phyloP scores from a whole-genome alignment of 2,329 filamentous ascomycete genomes.

The Aspergillus terreus region DNA sequence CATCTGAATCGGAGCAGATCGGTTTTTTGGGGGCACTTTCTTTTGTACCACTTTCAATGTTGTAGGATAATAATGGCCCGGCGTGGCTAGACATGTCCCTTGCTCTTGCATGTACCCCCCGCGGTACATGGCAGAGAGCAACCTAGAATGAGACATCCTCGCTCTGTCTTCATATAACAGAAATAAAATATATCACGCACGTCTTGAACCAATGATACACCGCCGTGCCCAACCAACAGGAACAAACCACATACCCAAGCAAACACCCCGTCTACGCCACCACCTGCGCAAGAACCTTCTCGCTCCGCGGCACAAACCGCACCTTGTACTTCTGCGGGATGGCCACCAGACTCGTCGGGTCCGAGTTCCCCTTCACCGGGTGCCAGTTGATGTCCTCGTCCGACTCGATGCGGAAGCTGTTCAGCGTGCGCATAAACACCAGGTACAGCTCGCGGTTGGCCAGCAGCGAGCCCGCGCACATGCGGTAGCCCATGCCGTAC shows the following conservation, averaged over 20 bases:
- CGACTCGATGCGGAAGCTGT: slow-evolving; percentile 57
- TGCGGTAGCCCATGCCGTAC: slow-evolving; percentile 63
- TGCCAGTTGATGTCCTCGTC: slow-evolving; percentile 55
- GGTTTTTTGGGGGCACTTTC: no score
- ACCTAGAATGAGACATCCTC: no score
- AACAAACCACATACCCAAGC: no score
- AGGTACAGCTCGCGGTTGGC: slow-evolving; percentile 65
- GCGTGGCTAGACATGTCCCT: no score
- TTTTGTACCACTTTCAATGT: no score
- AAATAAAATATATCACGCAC: no score
- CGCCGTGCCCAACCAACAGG: no score
- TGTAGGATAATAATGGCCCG: no score
- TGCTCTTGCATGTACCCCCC: no score
- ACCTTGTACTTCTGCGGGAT: slow-evolving; percentile 58
- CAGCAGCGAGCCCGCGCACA: slow-evolving; percentile 62
- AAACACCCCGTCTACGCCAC: slow-evolving; percentile 22
- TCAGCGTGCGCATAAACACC: slow-evolving; percentile 59
- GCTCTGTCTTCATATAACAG: no score
- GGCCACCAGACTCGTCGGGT: slow-evolving; percentile 60
- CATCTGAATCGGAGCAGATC: neutral
- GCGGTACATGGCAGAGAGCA: no score
- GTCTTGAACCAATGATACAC: no score
- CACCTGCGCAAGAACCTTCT: slow-evolving; percentile 41
- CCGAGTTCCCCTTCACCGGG: slow-evolving; percentile 57
- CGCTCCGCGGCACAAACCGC: slow-evolving; percentile 55